phyloP scores from a whole-genome alignment of 495 filamentous ascomycete species.

The Penicillium diatomitis region DNA sequence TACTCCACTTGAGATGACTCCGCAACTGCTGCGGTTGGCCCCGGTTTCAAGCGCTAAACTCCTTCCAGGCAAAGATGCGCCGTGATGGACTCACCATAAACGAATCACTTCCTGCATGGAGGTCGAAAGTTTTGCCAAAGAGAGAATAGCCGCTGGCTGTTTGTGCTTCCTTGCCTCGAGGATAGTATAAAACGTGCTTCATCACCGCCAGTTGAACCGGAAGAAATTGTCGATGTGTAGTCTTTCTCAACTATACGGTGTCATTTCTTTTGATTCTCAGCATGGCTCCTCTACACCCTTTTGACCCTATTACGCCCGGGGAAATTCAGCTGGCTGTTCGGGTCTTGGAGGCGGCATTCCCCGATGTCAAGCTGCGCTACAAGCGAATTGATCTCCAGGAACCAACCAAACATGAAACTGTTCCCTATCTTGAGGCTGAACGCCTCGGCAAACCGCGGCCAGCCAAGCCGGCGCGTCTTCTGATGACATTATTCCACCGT shows the following conservation, averaged over 20 bases:
- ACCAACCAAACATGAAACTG: constrained; percentile 31
- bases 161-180: neutral
- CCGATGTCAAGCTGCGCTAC: constrained; percentile 31
- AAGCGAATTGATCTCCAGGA: constrained; percentile 39
- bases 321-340: constrained; percentile 35
- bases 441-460: constrained; percentile 25
- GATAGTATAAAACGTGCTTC: neutral
- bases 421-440: constrained; percentile 36
- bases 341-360: constrained; percentile 31
- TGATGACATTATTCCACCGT: constrained; percentile 34
- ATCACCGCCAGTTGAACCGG: neutral
- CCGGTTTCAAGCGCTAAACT: constrained; percentile 10
- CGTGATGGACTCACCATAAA: neutral
- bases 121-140: constrained; percentile 17
- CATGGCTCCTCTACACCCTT: constrained; percentile 30
- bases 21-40: neutral
- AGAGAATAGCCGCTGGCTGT: neutral
- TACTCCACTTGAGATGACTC: too few species aligned
- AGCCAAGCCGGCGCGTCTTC: constrained; percentile 26
- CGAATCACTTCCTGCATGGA: constrained; percentile 10
- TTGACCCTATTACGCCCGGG: constrained; percentile 34
- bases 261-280: neutral
- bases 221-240: neutral
- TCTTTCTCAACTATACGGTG: too few species aligned
- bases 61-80: constrained; percentile 13